Evolutionary conservation across 1,139 yeast species (phyloP), one percentile per base, ranked within the genome.

Genomic region (Yamadazyma trypodendri): DNA sequence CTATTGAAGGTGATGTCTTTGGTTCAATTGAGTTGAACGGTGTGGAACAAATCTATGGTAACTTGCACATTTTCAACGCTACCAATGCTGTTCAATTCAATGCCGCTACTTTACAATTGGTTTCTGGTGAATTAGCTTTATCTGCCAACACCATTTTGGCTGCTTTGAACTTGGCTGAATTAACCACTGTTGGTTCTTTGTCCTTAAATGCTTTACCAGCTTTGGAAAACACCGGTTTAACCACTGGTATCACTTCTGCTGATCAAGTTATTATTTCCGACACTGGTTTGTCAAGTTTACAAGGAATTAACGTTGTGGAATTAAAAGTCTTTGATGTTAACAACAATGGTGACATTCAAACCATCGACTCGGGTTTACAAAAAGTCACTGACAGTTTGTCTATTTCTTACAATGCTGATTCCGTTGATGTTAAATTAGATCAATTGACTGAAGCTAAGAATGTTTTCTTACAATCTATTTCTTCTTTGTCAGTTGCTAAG

Each of bases 121-220:
- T 92, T 56, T 73, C 87, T 40, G 95, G 88, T 56, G 66, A 74
- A 44, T 75, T 92, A 55, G 62, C 64, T 45, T 69, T 92, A 52
- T 65, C 72, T 50, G 70, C 72, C 49, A 78, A 86, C 65, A 84
- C 94, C 57, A 67, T 81, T 48, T 75, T 92, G 63, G 58, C 73
- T 52, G 64, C 79, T 44, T 72, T 90, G 46, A 75, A 84, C 58
- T 78, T 90, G 65, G 96, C 96, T 51, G 72, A 76, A 56, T 79
- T 92, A 61, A 71, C 81, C 58, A 76, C 86, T 50, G 95, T 89
- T 50, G 95, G 94, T 59, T 67, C 86, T 45, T 77, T 92, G 58
- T 66, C 72, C 62, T 81, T 85, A 68, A 75, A 79, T 55, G 88
- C 96, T 53, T 76, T 92, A 61, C 96, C 97, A 58, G 92, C 88